Percentiles rank a stretch among this genome's conserved stretches.
Conservation (phyloP, 2,329 filamentous ascomycete genomes). For the Cercospora berteroae region DNA sequence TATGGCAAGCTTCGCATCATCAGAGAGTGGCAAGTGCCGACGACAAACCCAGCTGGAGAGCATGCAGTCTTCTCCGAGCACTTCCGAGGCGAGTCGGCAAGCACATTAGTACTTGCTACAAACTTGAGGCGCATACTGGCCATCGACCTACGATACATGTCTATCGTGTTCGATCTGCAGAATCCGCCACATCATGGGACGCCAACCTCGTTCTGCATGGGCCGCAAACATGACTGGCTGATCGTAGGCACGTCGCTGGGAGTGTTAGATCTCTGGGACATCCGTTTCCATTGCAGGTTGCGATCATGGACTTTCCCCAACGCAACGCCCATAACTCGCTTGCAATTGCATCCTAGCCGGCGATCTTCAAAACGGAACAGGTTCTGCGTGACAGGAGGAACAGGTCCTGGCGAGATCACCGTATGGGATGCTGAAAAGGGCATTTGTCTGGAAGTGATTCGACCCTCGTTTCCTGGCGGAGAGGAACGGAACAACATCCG, state of each 20-base stretch:
- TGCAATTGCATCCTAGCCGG: slow-evolving; percentile 68
- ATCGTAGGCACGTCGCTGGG: slow-evolving; percentile 89
- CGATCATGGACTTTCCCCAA: slow-evolving; percentile 86
- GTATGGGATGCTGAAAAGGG: slow-evolving; percentile 95
- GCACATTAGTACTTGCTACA: slow-evolving; percentile 82
- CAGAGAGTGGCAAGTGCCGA: slow-evolving; percentile 74
- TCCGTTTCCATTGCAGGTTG: slow-evolving; percentile 86
- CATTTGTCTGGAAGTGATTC: slow-evolving; percentile 84
- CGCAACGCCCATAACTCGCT: slow-evolving; percentile 73
- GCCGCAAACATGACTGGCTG: slow-evolving; percentile 84
- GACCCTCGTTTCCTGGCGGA: slow-evolving; percentile 61
- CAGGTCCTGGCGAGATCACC: slow-evolving; percentile 81
- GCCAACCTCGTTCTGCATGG: slow-evolving; percentile 86
- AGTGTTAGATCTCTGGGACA: slow-evolving; percentile 89
- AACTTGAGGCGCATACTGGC: slow-evolving; percentile 80
- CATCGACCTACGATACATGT: slow-evolving; percentile 85
- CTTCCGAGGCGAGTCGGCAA: slow-evolving; percentile 76
- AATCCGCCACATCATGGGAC: slow-evolving; percentile 91
- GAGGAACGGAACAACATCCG: slow-evolving; percentile 46
- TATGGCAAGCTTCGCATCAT: slow-evolving; percentile 77
- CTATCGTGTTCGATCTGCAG: slow-evolving; percentile 71
- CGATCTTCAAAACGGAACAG: slow-evolving; percentile 66
- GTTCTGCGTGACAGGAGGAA: slow-evolving; percentile 86
- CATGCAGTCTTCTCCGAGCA: slow-evolving; percentile 89
- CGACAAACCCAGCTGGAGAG: slow-evolving; percentile 53